phyloP scores from a whole-genome alignment of 257 asterid genomes.

The Nicotiana obtusifolia region DNA sequence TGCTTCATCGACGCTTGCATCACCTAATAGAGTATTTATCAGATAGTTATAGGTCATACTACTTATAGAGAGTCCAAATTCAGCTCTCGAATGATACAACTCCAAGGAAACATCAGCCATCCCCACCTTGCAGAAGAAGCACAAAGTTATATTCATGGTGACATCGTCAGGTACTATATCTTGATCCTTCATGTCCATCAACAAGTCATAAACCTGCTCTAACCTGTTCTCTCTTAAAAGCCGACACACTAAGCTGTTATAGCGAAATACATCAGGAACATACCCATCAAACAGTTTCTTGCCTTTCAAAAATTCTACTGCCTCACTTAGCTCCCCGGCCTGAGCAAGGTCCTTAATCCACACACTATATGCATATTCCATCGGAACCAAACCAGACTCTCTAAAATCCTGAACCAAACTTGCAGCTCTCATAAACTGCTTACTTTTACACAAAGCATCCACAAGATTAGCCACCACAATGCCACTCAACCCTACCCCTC shows the following conservation, averaged over 20 bases:
- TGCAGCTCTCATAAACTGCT: slow-evolving; percentile 52
- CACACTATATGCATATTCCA: slow-evolving; percentile 53
- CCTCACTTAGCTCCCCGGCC: slow-evolving; percentile 61
- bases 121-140: slow-evolving; percentile 82
- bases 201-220: slow-evolving; percentile 59
- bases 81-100: slow-evolving; percentile 59
- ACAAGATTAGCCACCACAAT: slow-evolving; percentile 43
- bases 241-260: slow-evolving; percentile 47
- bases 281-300: slow-evolving; percentile 48
- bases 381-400: slow-evolving; percentile 30
- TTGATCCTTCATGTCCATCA: slow-evolving; percentile 66
- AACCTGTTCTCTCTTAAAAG: slow-evolving; percentile 70
- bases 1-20: slow-evolving; percentile 45
- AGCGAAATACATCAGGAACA: slow-evolving; percentile 62
- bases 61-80: slow-evolving; percentile 64
- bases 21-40: slow-evolving; percentile 58
- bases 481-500: slow-evolving; percentile 28
- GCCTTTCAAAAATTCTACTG: slow-evolving; percentile 56
- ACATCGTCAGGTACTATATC: slow-evolving; percentile 46
- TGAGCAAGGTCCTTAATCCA: slow-evolving; percentile 57
- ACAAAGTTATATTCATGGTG: slow-evolving; percentile 68
- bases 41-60: slow-evolving; percentile 74
- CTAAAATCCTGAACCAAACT: slow-evolving; percentile 45
- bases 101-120: slow-evolving; percentile 58
- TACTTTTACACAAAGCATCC: slow-evolving; percentile 55